Evolutionary conservation across 352 stramenopile genomes (phyloP), one percentile per base, ranked within the genome.

Genomic region (Phytophthora meadii): DNA sequence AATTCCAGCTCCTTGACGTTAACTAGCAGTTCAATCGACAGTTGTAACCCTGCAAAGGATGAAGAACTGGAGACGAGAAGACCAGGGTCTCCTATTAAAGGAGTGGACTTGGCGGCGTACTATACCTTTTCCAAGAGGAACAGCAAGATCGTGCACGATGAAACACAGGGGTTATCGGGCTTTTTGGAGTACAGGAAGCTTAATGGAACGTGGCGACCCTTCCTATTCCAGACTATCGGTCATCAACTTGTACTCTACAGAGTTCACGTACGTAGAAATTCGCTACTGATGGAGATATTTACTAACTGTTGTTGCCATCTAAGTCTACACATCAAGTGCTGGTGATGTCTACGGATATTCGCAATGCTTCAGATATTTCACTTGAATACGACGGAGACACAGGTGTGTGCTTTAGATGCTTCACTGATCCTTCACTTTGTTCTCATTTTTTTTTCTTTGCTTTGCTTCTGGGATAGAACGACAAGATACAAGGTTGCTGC

Each of bases 161-260:
- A 90, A 42, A 56, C 63, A 3, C 54, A 68, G 19, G 70, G 65
- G 28, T 37, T 77, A n/a, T 77, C 65, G 27, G 84, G 84, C 0
- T 93, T 93, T 25, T 67, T 93, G 8, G 84, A 93, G 45, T 91
- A 93, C 60, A 70, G 75, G 44, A 87, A 84, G 53, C 70, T 90
- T 22, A 86, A 93, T 39, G 84, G 84, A 30, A 81, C 78, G 25
- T 93, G 84, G 84, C 79, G 82, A 7, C 77, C 82, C 36, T 91
- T 93, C 59, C 75, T 93, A 25, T 93, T 93, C 63, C 84, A 93
- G 72, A 93, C 82, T 3, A 76, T 79, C 36, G 84, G 78, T 34
- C 85, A 77, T 36, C 81, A 89, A 61, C 67, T 93, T 41, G 68
- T 89, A 44, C 76, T 93, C 46, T 93, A 90, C 52, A 73, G 82